Base-by-base conservation (phyloP, 1,139 yeast genomes). In the Pichia sp. region DNA sequence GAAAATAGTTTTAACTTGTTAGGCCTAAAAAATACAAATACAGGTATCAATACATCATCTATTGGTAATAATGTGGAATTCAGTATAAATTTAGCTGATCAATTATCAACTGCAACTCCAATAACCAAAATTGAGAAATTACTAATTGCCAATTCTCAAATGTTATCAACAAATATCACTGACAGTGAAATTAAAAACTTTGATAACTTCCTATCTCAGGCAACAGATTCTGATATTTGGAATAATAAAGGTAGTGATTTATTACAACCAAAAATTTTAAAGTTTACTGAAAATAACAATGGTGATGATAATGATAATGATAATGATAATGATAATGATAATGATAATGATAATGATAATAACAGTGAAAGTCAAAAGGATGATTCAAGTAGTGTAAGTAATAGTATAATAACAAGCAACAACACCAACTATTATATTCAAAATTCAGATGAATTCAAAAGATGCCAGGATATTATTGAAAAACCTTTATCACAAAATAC, bases 91-190 rank as follows among this genome's bases (percentile, higher is more conserved):
- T 53, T 46, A 49, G 49, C 30, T 39, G 50, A 50, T n/a, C 25
- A 39, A 13, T 22, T 42, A 11, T 19, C 31, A 27, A 46, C 42
- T 25, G 31, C 43, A 44, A 50, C 49, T 34, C 57, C 49, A 16
- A 30, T 43, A 22, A 45, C 42, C 18, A 64, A 47, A 60, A 64
- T 62, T 52, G 62, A 63, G 54, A 59, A 63, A 19, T 36, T 36
- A 18, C 4, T 36, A 19, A 11, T 36, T 19, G 41, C 41, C 19
- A 36, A 36, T 11, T 19, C 41, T 19, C 41, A 36, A 36, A 18
- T 36, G 41, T 14, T 36, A 18, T 36, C 67, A 57, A 53, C 56
- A 53, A 54, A 42, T 39, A 18, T 48, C 45, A 44, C 54, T 31
- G 41, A 45, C 34, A 46, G 51, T 45, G 43, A 50, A 42, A 47